phyloP scores from a whole-genome alignment of 1,284 basidiomycete species.

The Pholiota adiposa region DNA sequence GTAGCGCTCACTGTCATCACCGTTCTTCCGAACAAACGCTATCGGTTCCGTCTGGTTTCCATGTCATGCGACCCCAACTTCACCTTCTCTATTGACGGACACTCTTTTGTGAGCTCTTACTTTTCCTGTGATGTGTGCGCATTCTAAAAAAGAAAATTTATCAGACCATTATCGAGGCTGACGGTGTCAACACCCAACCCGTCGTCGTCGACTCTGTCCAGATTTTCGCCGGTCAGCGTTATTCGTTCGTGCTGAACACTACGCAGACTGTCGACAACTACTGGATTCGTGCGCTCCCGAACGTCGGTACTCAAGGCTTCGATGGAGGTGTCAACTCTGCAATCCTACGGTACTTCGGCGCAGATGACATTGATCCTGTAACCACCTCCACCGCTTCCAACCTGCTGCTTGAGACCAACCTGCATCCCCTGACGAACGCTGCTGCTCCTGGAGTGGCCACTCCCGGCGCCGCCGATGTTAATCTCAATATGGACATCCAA shows the following conservation, averaged over 20 bases:
- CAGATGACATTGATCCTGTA: constrained; percentile 46
- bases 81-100: constrained; percentile 39
- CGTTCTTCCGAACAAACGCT: constrained; percentile 35
- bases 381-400: constrained; percentile 31
- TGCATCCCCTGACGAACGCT: constrained; percentile 41
- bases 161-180: constrained; percentile 54
- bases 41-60: constrained; percentile 59
- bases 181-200: constrained; percentile 46
- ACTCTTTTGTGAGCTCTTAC: constrained; percentile 13
- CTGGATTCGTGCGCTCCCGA: constrained; percentile 28
- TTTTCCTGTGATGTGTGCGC: constrained; percentile 9
- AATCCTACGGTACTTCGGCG: constrained; percentile 56
- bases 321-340: constrained; percentile 51
- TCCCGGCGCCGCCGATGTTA: constrained; percentile 43
- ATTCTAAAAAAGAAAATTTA: not conserved
- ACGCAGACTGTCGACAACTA: constrained; percentile 21
- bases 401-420: constrained; percentile 40
- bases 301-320: constrained; percentile 24
- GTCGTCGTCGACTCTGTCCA: constrained; percentile 41
- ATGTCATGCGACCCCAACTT: constrained; percentile 43
- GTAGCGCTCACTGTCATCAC: constrained; percentile 35
- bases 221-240: constrained; percentile 33
- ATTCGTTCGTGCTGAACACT: constrained; percentile 22
- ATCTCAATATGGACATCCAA: constrained; percentile 39
- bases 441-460: constrained; percentile 40